Percentiles rank a stretch among this genome's conserved stretches.
These are phyloP conservation scores for Amesomyces nigricolor DNA, from an alignment of 2,329 filamentous ascomycete species.

Conservation along the genomic window DNA sequence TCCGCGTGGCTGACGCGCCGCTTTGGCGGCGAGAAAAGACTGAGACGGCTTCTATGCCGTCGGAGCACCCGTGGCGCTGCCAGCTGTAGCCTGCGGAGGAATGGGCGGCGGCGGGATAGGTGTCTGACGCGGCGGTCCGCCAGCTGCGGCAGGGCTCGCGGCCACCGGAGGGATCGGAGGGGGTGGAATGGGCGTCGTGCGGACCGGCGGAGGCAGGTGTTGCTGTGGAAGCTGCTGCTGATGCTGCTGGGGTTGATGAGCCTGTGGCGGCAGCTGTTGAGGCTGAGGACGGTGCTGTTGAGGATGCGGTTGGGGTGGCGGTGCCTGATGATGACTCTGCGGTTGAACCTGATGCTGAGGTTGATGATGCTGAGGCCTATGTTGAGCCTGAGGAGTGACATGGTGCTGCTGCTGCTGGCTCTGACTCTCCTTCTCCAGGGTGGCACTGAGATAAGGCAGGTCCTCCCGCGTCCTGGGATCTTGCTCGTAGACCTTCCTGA, in stretches of 20 bases:
- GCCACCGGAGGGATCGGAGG: slow-evolving; percentile 23
- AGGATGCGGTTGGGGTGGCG: slow-evolving; percentile 2
- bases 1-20: too few species aligned
- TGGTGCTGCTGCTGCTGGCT: slow-evolving; percentile 6
- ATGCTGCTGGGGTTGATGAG: slow-evolving; percentile 14
- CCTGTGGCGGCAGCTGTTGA: neutral
- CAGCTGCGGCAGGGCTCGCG: neutral
- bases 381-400: neutral
- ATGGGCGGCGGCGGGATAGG: slow-evolving; percentile 29
- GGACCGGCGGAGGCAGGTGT: slow-evolving; percentile 12
- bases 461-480: slow-evolving; percentile 62
- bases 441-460: slow-evolving; percentile 48
- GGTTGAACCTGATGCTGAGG: slow-evolving; percentile 6
- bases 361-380: slow-evolving; percentile 9
- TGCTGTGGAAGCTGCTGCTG: slow-evolving; percentile 10
- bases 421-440: slow-evolving; percentile 46
- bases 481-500: slow-evolving; percentile 61
- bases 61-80: neutral
- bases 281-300: slow-evolving; percentile 9
- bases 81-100: slow-evolving; percentile 18
- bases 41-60: slow-evolving; percentile 2
- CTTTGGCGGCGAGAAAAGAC: neutral
- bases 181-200: slow-evolving; percentile 25
- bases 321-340: neutral
- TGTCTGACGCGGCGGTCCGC: slow-evolving; percentile 24